Conservation (phyloP, 2,329 filamentous ascomycete species). For the Didymella exigua region DNA sequence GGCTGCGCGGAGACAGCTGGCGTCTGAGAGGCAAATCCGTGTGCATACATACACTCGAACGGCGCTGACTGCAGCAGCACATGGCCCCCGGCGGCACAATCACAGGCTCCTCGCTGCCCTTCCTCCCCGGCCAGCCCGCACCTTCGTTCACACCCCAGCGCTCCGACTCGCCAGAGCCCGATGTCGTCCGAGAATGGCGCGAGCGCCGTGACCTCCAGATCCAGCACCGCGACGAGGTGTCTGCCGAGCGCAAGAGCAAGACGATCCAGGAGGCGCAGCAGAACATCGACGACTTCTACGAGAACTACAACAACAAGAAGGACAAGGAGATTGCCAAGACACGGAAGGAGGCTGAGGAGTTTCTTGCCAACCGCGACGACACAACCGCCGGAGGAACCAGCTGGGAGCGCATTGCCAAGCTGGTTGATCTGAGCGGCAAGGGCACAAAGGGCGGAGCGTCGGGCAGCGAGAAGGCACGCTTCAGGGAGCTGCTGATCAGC, state of each 20-base stretch:
- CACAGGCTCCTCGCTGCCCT: constrained; percentile 70
- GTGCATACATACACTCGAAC: neutral
- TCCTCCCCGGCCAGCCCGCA: constrained; percentile 51
- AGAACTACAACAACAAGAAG: constrained; percentile 98
- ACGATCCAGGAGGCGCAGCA: constrained; percentile 88
- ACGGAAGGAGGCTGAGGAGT: constrained; percentile 89
- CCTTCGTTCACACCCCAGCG: constrained; percentile 54
- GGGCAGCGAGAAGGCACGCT: constrained; percentile 93
- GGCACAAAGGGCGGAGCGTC: constrained; percentile 82
- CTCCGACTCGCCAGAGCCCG: constrained; percentile 80
- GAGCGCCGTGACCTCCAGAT: constrained; percentile 84
- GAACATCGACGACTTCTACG: constrained; percentile 98
- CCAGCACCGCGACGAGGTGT: constrained; percentile 82
- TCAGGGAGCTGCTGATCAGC: constrained; percentile 86
- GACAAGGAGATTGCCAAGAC: constrained; percentile 92
- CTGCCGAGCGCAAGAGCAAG: constrained; percentile 79
- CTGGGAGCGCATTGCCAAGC: constrained; percentile 97
- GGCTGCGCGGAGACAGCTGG: constrained; percentile 7
- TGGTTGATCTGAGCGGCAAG: constrained; percentile 97
- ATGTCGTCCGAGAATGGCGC: constrained; percentile 89
- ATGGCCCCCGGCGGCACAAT: constrained; percentile 79
- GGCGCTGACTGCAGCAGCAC: constrained; percentile 55
- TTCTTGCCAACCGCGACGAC: constrained; percentile 85
- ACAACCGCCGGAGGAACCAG: constrained; percentile 93
- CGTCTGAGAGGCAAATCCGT: neutral